These are phyloP conservation scores for Boletus albobrunnescens DNA, from an alignment of 1,284 basidiomycete species.

Conservation along the genomic window DNA sequence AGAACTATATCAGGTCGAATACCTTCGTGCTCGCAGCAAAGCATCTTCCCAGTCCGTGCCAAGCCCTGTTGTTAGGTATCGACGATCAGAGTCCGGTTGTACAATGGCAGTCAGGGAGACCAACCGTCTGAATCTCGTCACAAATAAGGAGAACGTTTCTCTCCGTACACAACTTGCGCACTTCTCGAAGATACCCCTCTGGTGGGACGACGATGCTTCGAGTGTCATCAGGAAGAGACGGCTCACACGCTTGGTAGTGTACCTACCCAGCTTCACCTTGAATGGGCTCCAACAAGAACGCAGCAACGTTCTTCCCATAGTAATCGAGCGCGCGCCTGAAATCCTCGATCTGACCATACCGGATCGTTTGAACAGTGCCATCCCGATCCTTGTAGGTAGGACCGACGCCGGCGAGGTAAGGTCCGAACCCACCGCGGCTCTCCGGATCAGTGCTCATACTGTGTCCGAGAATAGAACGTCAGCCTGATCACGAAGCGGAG, in stretches of 20 bases:
- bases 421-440: slow-evolving; percentile 83
- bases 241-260: neutral
- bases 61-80: slow-evolving; percentile 52
- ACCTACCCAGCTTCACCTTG: slow-evolving; percentile 95
- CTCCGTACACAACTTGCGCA: slow-evolving; percentile 84
- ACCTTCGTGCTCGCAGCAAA: slow-evolving; percentile 85
- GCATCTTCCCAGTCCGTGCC: slow-evolving; percentile 82
- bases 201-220: slow-evolving; percentile 86
- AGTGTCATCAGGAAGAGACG: slow-evolving; percentile 3
- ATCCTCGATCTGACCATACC: slow-evolving; percentile 82
- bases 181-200: slow-evolving; percentile 80
- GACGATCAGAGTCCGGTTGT: slow-evolving; percentile 1
- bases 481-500: neutral
- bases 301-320: slow-evolving; percentile 83
- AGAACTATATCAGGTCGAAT: slow-evolving; percentile 92
- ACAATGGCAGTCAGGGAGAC: slow-evolving; percentile 13
- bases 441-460: slow-evolving; percentile 97
- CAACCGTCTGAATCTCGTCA: slow-evolving; percentile 94
- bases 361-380: slow-evolving; percentile 54
- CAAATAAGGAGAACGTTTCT: slow-evolving; percentile 95
- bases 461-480: slow-evolving; percentile 15
- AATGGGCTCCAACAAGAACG: slow-evolving; percentile 95
- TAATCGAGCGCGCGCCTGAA: slow-evolving; percentile 78
- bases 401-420: slow-evolving; percentile 84
- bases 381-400: slow-evolving; percentile 61